Percentiles rank a stretch among this genome's conserved stretches.
These are phyloP conservation scores for Aspergillus conjunctus DNA, from an alignment of 495 filamentous ascomycete species.

Conservation along the genomic window DNA sequence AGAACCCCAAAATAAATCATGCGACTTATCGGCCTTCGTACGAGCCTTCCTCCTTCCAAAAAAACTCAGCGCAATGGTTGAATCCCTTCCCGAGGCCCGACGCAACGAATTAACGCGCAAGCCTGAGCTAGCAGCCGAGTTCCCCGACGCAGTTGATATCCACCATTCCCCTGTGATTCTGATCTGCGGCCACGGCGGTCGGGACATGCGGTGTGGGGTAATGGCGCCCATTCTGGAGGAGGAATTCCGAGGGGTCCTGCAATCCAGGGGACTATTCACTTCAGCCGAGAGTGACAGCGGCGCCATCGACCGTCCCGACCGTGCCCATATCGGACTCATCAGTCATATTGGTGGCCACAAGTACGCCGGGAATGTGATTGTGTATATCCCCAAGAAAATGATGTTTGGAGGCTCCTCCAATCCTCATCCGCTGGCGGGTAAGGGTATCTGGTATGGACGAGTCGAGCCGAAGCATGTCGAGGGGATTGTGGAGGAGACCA, in stretches of 20 bases:
- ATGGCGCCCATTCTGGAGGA: slow-evolving; percentile 69
- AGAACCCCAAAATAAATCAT: slow-evolving; percentile 11
- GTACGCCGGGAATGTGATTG: slow-evolving; percentile 89
- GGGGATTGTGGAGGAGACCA: slow-evolving; percentile 80
- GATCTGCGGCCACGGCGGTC: slow-evolving; percentile 80
- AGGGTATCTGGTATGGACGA: slow-evolving; percentile 91
- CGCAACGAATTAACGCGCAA: slow-evolving; percentile 33
- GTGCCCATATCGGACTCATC: slow-evolving; percentile 68
- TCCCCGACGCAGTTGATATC: slow-evolving; percentile 54
- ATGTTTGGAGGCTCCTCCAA: slow-evolving; percentile 24
- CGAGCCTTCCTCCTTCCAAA: slow-evolving; percentile 53
- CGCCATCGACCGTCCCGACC: slow-evolving; percentile 32
- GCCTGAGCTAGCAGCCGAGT: slow-evolving; percentile 36
- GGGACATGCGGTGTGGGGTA: slow-evolving; percentile 79
- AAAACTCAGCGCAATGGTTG: slow-evolving; percentile 60
- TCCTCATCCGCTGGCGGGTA: slow-evolving; percentile 66
- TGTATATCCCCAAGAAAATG: slow-evolving; percentile 74
- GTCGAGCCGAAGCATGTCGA: slow-evolving; percentile 86
- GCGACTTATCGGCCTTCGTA: slow-evolving; percentile 39
- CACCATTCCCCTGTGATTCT: slow-evolving; percentile 67
- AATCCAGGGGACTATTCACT: slow-evolving; percentile 33
- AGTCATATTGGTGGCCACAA: slow-evolving; percentile 94
- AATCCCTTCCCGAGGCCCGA: slow-evolving; percentile 45
- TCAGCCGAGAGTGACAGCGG: slow-evolving; percentile 19
- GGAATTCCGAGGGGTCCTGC: slow-evolving; percentile 64